Evolutionary conservation across 164 flowering plant genomes (phyloP).

Genomic region (Warburgia ugandensis): DNA sequence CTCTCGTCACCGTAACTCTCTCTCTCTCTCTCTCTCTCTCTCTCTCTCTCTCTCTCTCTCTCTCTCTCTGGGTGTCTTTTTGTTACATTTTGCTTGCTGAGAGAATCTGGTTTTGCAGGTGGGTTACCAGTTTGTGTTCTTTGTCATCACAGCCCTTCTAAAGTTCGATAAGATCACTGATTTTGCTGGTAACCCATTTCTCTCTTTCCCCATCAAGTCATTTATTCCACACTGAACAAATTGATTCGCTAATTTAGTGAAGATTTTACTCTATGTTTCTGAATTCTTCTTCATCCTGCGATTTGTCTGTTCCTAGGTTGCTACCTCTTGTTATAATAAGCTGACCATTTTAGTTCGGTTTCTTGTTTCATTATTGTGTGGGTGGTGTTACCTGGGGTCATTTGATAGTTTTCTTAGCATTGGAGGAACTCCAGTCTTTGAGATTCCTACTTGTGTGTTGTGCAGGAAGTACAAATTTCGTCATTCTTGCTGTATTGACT

Average conservation of each 20-base stretch:
- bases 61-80: background rate
- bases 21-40: conserved; percentile 2
- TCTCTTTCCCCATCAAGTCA: background rate
- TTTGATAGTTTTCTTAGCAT: no score
- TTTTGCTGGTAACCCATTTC: conserved; percentile 60
- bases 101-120: conserved; percentile 32
- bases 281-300: no score
- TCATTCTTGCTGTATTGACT: conserved; percentile 70
- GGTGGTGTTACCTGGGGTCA: no score
- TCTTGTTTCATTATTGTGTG: no score
- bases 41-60: background rate
- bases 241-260: no score
- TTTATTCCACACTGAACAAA: no score
- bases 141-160: conserved; percentile 75
- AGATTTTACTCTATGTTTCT: no score
- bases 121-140: conserved; percentile 75
- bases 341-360: no score
- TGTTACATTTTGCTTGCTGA: background rate
- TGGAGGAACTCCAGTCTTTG: background rate
- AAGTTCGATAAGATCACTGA: conserved; percentile 91
- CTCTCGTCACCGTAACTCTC: conserved; percentile 36
- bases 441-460: background rate
- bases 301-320: no score
- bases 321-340: no score
- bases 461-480: conserved; percentile 82